Percentiles rank a stretch among this genome's conserved stretches.
Conservation (phyloP, 352 stramenopile species). For the Globisporangium perplexum region DNA sequence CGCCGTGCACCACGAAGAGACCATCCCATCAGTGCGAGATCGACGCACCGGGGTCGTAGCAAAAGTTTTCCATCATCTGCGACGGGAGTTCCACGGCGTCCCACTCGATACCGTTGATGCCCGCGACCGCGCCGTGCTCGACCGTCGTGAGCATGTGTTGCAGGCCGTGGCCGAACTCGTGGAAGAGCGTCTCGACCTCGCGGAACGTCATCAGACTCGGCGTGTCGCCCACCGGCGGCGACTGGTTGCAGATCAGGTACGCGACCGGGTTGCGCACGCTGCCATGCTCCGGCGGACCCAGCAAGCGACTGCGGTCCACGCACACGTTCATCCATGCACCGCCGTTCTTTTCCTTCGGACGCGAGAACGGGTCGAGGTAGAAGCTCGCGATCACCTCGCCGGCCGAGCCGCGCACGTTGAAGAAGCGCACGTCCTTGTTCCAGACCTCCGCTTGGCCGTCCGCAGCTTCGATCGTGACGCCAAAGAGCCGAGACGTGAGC, state of each 20-base stretch:
- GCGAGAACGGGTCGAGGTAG: slow-evolving; percentile 96
- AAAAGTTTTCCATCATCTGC: slow-evolving; percentile 99
- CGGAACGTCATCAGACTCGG: slow-evolving; percentile 98
- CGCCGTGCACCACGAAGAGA: no score
- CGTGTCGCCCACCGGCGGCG: slow-evolving; percentile 87
- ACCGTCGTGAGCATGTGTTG: slow-evolving; percentile 99
- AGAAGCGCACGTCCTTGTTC: slow-evolving; percentile 96
- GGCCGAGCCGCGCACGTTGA: slow-evolving; percentile 87
- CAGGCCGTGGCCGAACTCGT: slow-evolving; percentile 95
- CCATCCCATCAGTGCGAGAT: no score
- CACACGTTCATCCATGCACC: slow-evolving; percentile 98
- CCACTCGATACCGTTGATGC: slow-evolving; percentile 98
- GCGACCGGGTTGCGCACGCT: slow-evolving; percentile 89
- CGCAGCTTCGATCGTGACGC: slow-evolving; percentile 88
- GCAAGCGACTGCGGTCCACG: slow-evolving; percentile 89
- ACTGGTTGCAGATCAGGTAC: slow-evolving; percentile 98
- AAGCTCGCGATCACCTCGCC: slow-evolving; percentile 92
- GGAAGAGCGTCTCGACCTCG: slow-evolving; percentile 96
- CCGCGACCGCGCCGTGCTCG: slow-evolving; percentile 92
- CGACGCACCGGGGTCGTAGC: slow-evolving; percentile 85
- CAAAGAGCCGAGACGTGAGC: slow-evolving; percentile 93
- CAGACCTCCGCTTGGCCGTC: slow-evolving; percentile 77
- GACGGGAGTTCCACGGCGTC: slow-evolving; percentile 97
- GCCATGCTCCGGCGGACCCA: slow-evolving; percentile 52
- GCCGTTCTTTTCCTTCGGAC: slow-evolving; percentile 95